These are phyloP conservation scores for Leccinum pellstonianum DNA, from an alignment of 768 basidiomycete genomes.

Conservation along the genomic window DNA sequence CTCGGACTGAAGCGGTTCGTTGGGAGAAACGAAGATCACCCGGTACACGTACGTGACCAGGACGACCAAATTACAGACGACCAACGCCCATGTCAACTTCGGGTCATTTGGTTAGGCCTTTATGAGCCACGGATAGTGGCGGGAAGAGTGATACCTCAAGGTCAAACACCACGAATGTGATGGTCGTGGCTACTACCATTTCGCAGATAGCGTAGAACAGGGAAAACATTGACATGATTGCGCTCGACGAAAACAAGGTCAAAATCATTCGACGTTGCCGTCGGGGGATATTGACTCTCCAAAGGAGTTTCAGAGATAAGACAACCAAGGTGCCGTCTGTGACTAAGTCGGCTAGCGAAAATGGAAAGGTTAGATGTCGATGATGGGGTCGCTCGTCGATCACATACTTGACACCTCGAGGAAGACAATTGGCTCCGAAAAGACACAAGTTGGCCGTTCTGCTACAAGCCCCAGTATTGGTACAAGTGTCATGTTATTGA, in stretches of 20 bases:
- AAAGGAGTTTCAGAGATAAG: constrained; percentile 8
- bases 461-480: not conserved
- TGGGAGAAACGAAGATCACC: not conserved
- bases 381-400: too few species aligned
- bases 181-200: not conserved
- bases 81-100: not conserved
- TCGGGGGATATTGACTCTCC: constrained; percentile 15
- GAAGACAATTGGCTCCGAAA: not conserved
- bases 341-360: not conserved
- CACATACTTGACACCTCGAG: not conserved
- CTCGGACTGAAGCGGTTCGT: not conserved
- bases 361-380: not conserved
- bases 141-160: not conserved
- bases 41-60: constrained; percentile 15
- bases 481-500: not conserved
- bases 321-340: not conserved
- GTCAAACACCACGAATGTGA: not conserved
- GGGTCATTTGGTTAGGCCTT: not conserved
- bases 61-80: constrained; percentile 17
- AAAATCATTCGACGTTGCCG: constrained; percentile 20
- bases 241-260: constrained; percentile 13
- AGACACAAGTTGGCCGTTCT: not conserved
- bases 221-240: constrained; percentile 7
- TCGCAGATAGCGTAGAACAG: not conserved
- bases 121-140: not conserved